Evolutionary conservation across 2,329 filamentous ascomycete genomes (phyloP).

Genomic region (Cadophora sp.): DNA sequence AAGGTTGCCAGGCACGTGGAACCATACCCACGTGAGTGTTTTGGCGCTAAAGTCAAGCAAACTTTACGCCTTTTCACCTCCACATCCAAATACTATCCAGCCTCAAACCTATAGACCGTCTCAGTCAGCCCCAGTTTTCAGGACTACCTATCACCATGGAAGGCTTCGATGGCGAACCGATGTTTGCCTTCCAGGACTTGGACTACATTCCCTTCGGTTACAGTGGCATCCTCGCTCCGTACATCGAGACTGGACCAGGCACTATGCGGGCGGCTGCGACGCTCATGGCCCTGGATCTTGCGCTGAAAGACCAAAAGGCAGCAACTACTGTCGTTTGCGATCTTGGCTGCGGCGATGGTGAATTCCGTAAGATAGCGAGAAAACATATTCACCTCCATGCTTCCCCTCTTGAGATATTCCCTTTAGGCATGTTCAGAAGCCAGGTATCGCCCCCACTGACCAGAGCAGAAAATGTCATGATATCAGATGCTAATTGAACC

Average conservation of each 20-base stretch:
- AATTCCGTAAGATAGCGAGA: slow-evolving; percentile 32
- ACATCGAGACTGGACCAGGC: slow-evolving; percentile 34
- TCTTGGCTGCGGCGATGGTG: slow-evolving; percentile 37
- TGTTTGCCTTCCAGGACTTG: slow-evolving; percentile 43
- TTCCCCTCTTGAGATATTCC: neutral
- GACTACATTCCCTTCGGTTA: slow-evolving; percentile 38
- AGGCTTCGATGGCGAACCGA: slow-evolving; percentile 23
- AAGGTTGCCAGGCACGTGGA: neutral
- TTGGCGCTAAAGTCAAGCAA: slow-evolving; percentile 8
- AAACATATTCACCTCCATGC: neutral
- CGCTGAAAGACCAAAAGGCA: slow-evolving; percentile 12
- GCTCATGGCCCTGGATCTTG: slow-evolving; percentile 33
- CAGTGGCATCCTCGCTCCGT: slow-evolving; percentile 31
- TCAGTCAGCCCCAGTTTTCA: neutral
- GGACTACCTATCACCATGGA: neutral
- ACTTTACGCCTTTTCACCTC: neutral
- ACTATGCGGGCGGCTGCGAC: slow-evolving; percentile 38
- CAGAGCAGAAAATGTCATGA: neutral
- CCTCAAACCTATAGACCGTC: neutral
- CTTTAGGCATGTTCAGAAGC: neutral
- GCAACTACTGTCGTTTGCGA: slow-evolving; percentile 35
- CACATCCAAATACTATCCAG: neutral
- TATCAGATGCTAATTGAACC: neutral
- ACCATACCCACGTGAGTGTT: neutral
- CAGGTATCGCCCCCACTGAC: slow-evolving; percentile 15